phyloP scores from a whole-genome alignment of 495 filamentous ascomycete species.

The Mycothermus thermophilus region DNA sequence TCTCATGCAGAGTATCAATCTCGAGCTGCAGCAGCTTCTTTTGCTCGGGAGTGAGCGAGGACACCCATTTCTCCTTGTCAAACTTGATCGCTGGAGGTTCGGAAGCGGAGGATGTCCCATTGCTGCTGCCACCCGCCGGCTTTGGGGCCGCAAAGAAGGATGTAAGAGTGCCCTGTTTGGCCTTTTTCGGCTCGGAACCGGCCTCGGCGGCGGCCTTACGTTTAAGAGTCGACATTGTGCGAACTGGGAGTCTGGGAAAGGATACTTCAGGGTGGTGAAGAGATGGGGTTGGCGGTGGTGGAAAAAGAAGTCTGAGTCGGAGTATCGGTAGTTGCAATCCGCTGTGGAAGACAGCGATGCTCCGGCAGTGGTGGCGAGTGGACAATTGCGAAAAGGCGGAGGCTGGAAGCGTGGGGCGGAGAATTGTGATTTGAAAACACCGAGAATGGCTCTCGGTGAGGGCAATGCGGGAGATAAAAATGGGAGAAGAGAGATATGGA shows the following conservation, averaged over 20 bases:
- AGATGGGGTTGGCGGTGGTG: slow-evolving; percentile 4
- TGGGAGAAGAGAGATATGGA: not conserved
- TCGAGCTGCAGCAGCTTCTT: slow-evolving; percentile 70
- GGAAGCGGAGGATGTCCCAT: slow-evolving; percentile 6
- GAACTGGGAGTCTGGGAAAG: not conserved
- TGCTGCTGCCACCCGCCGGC: slow-evolving; percentile 11
- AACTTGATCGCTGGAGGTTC: slow-evolving; percentile 41
- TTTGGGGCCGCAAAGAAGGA: slow-evolving; percentile 40
- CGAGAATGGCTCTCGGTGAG: not conserved
- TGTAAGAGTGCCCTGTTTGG: slow-evolving; percentile 45
- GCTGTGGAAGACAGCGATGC: too few species aligned
- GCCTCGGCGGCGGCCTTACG: slow-evolving; percentile 47
- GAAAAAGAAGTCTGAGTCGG: too few species aligned
- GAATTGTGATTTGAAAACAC: slow-evolving; percentile 2
- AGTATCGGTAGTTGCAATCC: too few species aligned
- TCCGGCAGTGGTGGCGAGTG: too few species aligned
- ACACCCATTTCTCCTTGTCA: slow-evolving; percentile 78
- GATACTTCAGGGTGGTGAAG: slow-evolving; percentile 3
- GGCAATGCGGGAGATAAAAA: not conserved
- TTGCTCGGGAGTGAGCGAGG: slow-evolving; percentile 65
- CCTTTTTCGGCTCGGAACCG: slow-evolving; percentile 48
- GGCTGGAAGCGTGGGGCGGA: not conserved
- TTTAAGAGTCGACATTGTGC: slow-evolving; percentile 43
- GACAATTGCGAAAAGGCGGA: not conserved
- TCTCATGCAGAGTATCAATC: slow-evolving; percentile 80